Base-by-base conservation (phyloP, 73 alveolate genomes). In the Paramecium sonneborni region DNA sequence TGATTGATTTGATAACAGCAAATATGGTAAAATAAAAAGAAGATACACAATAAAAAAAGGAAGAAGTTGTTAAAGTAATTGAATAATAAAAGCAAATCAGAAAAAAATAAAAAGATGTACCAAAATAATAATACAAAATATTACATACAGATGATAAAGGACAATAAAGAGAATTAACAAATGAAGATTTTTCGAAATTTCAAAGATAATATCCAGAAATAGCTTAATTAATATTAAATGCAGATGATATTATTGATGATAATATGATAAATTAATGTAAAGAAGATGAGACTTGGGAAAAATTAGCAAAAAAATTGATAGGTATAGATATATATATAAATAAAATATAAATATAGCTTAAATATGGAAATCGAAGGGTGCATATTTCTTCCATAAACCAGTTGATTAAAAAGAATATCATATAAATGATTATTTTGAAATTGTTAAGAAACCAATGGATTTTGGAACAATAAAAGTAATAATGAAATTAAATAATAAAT, bases 361-460 rank as follows among this genome's bases (percentile, higher is more conserved):
- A 46, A 92, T 98, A 58, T 98, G 99, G 98, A 97, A 93, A 88
- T 96, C 92, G 21, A 95, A 95, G 89, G 97, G 94, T 32, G 96
- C 99, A 23, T 95, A 95, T 93, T 74, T 96, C 74, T 98, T 98
- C 94, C 97, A 97, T 92, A 95, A 96, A 76, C 99, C 99, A 6
- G 99, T 98, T 14, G 99, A 98, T 91, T 96, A 95, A 5, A 93
- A 85, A 43, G 95, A 95, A 93, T 93, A 93, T 67, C 94, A 95
- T 79, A 97, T 98, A 48, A 96, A 92, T 38, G 98, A 97, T 95
- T 98, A 98, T 93, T 96, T 55, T 85, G 97, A 93, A 37, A 93
- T 98, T 38, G 96, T 98, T 23, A 97, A 96, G 76, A 92, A 92
- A 57, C 99, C 99, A 4, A 98, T 98, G 99, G 99, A 98, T 86